Evolutionary conservation across 805 yeast species (phyloP), one percentile per base, ranked within the genome.

Genomic region (Kodamaea sagamina): DNA sequence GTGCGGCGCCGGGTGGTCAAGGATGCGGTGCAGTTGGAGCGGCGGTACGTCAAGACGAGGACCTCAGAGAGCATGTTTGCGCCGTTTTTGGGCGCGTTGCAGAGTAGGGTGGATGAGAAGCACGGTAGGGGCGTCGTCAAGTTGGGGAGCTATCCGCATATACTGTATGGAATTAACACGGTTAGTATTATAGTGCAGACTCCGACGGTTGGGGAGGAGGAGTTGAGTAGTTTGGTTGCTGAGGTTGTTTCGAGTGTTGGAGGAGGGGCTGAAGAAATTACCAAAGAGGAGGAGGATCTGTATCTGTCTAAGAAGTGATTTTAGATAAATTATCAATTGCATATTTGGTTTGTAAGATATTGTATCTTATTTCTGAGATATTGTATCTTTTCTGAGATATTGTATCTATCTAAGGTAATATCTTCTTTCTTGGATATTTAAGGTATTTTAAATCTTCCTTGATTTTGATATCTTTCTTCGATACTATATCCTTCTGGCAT

Each of bases 71-170:
- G 86, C 5, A 78, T 71, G 42, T 74, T 89, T 54, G 93, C 96
- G 0, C 81, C 86, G 3, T 78, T 68, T 41, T 66, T 88, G 47
- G 55, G 76, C 1, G 55, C 64, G 1, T 58, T 85, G 21, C 93
- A 86, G 51, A 55, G 56, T 38, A 43, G 38, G 6, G 49, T 43
- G 4, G 63, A 67, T 48, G 48, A 43, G 3, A 52, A 54, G 16
- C 61, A 54, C 41, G 72, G 70, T 4, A 37, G 38, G 9, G 61
- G 58, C 6, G 42, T 48, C 6, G 72, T 88, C 39, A 89, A 88
- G 56, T 72, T 89, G 37, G 96, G 96, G 2, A 82, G 90, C 25
- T 89, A 89, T 58, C 96, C 96, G 1, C 96, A 89, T 61, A 74
- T 78, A 64, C 73, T 74, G 11, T 74, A 79, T 62, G 72, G 77